Conservation (phyloP, 305 asterid species). For the Rubia balearica region DNA sequence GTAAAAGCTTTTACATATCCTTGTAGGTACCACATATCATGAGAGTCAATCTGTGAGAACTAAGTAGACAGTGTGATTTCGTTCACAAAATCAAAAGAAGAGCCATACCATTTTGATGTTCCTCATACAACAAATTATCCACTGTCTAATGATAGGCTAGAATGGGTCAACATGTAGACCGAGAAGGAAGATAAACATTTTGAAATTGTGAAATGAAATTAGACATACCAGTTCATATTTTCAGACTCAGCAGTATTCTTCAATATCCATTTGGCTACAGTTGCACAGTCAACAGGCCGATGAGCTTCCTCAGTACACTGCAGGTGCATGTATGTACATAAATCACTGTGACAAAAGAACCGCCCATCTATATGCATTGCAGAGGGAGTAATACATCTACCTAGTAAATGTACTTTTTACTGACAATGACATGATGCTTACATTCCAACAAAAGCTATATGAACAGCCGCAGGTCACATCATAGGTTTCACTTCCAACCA, state of each 20-base stretch:
- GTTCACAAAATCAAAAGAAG: too few species aligned
- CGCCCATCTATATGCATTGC: not conserved
- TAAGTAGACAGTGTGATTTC: not conserved
- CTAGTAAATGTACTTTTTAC: not conserved
- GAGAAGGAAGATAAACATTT: not conserved
- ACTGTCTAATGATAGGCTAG: not conserved
- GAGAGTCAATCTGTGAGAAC: not conserved
- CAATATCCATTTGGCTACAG: slow-evolving; percentile 88
- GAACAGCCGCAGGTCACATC: slow-evolving; percentile 81
- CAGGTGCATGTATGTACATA: slow-evolving; percentile 16
- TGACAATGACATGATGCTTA: slow-evolving; percentile 27
- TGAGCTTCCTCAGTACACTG: slow-evolving; percentile 95
- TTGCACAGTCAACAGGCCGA: slow-evolving; percentile 91
- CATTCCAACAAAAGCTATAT: slow-evolving; percentile 89
- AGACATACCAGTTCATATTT: slow-evolving; percentile 79
- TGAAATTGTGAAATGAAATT: not conserved
- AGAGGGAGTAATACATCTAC: not conserved
- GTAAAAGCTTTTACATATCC: not conserved
- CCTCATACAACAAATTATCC: not conserved
- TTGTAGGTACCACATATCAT: not conserved
- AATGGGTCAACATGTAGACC: not conserved
- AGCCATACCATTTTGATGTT: not conserved
- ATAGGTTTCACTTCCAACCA: slow-evolving; percentile 73
- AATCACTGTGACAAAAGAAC: not conserved
- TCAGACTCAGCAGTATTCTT: slow-evolving; percentile 95